Conservation (phyloP, 2,329 filamentous ascomycete species). For the Penicillium olsonii region DNA sequence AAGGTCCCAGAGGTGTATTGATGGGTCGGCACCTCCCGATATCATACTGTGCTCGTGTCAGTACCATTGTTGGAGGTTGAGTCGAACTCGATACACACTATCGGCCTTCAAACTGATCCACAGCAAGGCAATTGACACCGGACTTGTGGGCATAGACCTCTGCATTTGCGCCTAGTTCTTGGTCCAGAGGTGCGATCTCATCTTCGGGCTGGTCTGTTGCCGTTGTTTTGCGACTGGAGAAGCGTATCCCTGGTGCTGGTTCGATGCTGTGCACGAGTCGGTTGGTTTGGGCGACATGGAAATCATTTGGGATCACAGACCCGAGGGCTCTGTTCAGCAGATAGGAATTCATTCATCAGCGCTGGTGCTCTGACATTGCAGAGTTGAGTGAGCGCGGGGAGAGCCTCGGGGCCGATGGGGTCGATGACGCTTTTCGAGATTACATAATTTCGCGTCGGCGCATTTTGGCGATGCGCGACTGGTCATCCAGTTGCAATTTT, state of each 20-base stretch:
- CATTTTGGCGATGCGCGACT: constrained; percentile 8
- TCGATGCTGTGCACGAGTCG: constrained; percentile 70
- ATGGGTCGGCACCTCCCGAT: constrained; percentile 82
- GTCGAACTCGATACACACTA: constrained; percentile 52
- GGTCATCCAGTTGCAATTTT: neutral
- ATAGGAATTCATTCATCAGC: constrained; percentile 64
- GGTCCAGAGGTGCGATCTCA: constrained; percentile 13
- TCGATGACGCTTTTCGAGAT: constrained; percentile 27
- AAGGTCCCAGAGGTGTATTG: constrained; percentile 84
- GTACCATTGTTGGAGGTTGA: neutral
- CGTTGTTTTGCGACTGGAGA: constrained; percentile 59
- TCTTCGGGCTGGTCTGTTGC: constrained; percentile 9
- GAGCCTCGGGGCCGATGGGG: neutral
- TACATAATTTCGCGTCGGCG: constrained; percentile 28
- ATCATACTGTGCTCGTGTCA: constrained; percentile 59
- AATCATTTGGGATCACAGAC: constrained; percentile 61
- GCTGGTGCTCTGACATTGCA: neutral
- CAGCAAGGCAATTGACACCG: constrained; percentile 75
- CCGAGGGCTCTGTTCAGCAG: constrained; percentile 76
- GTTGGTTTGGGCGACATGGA: constrained; percentile 66
- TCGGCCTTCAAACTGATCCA: constrained; percentile 79
- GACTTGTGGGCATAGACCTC: constrained; percentile 65
- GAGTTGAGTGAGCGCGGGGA: neutral
- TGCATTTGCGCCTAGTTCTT: constrained; percentile 26
- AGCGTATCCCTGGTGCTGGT: constrained; percentile 66